Base-by-base conservation (phyloP, 805 yeast species). In the Pichia nakasei region DNA sequence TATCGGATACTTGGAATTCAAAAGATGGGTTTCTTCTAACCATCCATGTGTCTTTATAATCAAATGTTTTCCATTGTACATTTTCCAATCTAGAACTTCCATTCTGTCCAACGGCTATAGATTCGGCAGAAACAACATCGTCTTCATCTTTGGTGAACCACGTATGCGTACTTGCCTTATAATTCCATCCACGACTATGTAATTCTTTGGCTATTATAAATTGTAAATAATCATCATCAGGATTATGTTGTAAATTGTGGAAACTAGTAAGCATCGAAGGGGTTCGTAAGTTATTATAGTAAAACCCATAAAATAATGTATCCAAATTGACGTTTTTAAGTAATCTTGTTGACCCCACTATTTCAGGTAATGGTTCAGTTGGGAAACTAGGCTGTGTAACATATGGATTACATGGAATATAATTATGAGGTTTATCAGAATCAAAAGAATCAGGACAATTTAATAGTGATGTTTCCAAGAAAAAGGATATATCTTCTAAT, bases 361-460 rank as follows among this genome's bases (percentile, higher is more conserved):
- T 64, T 57, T 78, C 85, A 46, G 78, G 76, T 63, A 80, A 70
- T 27, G 89, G 89, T 48, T 84, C 93, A 58, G 80, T 86, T 2
- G 98, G 98, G 64, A 86, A 93, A 63, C 82, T 85, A 20, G 84
- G 76, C 33, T 93, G 85, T 8, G 95, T 86, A 22, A 96, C 95
- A 58, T 84, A 94, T 43, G 94, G 94, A 52, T 80, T 78, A 20
- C 75, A 73, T 7, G 97, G 91, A 39, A 74, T 76, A 59, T 87
- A 80, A 35, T 58, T 61, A 48, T 82, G 75, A 17, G 97, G 95
- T 53, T 70, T 76, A 55, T 91, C 97, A 2, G 95, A 82, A 59
- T 91, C 95, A 46, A 80, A 75, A 1, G 97, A 85, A 64, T 93
- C 97, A 0, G 98, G 97, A 60, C 97, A 87, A 55, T 85, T 84